A percentile compares a stretch with the other conserved stretches of the same genome.
Evolutionary conservation across 106 monocot genomes (phyloP).

Genomic region (Alisma plantagoaquatica): DNA sequence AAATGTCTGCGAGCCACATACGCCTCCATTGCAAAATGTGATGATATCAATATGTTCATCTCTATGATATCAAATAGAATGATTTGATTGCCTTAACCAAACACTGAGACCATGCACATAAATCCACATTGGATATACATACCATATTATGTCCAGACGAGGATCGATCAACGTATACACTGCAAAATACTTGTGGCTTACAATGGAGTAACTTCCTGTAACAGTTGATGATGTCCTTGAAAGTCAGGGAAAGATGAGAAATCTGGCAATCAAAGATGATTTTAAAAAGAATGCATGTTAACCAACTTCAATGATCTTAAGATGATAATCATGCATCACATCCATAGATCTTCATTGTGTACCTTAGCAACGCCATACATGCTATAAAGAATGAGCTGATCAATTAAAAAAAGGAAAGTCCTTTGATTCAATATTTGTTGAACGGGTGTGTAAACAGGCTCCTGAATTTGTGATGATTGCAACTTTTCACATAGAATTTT

Average conservation of each 20-base stretch:
- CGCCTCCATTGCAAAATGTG: constrained; percentile 89
- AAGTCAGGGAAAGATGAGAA: constrained; percentile 62
- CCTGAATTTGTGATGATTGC: constrained; percentile 58
- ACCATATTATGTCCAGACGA: constrained; percentile 53
- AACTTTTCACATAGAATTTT: constrained; percentile 85
- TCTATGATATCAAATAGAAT: constrained; percentile 33
- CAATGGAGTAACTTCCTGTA: constrained; percentile 93
- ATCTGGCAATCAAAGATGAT: constrained; percentile 30
- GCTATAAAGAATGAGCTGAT: constrained; percentile 88
- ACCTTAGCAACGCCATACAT: constrained; percentile 95
- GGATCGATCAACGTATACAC: constrained; percentile 79
- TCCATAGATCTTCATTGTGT: not conserved
- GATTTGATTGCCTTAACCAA: no score
- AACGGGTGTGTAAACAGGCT: constrained; percentile 58
- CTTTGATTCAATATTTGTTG: constrained; percentile 79
- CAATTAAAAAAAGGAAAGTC: constrained; percentile 78
- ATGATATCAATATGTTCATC: constrained; percentile 91
- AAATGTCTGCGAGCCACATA: no score
- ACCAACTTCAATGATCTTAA: no score
- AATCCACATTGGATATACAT: constrained; percentile 12
- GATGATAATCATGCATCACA: no score
- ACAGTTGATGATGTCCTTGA: constrained; percentile 91
- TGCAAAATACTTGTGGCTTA: constrained; percentile 90
- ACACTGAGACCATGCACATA: no score
- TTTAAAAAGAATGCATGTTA: not conserved